Conservation (phyloP, 2,329 filamentous ascomycete species). For the Helminthosporium solani region DNA sequence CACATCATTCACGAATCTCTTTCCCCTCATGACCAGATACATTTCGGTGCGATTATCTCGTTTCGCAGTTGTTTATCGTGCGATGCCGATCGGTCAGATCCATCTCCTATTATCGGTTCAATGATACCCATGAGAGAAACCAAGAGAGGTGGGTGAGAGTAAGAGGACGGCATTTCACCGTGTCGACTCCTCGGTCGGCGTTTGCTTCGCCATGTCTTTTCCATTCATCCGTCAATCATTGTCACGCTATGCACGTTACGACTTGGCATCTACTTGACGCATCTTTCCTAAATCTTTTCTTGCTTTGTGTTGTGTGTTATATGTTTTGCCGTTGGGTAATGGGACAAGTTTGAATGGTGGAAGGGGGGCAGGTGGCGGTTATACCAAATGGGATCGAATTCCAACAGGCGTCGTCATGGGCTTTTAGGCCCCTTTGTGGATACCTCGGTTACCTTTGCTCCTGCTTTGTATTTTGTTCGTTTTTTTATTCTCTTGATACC, state of each 20-base stretch:
- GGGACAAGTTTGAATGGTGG: neutral
- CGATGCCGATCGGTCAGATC: slow-evolving; percentile 17
- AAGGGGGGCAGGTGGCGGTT: too few species aligned
- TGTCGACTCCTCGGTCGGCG: slow-evolving; percentile 13
- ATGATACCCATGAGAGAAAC: slow-evolving; percentile 27
- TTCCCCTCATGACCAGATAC: slow-evolving; percentile 9
- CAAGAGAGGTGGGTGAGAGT: neutral
- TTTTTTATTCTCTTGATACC: neutral
- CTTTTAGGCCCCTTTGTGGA: slow-evolving; percentile 3
- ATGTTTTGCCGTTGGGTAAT: neutral
- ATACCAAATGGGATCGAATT: slow-evolving; percentile 7
- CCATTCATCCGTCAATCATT: slow-evolving; percentile 1
- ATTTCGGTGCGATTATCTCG: slow-evolving; percentile 6
- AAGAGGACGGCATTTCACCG: slow-evolving; percentile 19
- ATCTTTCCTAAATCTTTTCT: neutral
- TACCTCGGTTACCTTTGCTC: neutral
- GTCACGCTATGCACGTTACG: neutral
- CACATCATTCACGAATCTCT: slow-evolving; percentile 14
- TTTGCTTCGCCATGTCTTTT: slow-evolving; percentile 4
- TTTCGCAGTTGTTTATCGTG: slow-evolving; percentile 9
- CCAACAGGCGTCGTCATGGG: slow-evolving; percentile 9
- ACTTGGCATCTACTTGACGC: neutral
- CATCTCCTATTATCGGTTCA: slow-evolving; percentile 24
- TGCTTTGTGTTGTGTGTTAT: neutral
- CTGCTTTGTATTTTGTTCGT: neutral